A percentile compares a stretch with the other conserved stretches of the same genome.
Evolutionary conservation across 2,329 filamentous ascomycete species (phyloP).

Genomic region (Xenoacremonium recifei): DNA sequence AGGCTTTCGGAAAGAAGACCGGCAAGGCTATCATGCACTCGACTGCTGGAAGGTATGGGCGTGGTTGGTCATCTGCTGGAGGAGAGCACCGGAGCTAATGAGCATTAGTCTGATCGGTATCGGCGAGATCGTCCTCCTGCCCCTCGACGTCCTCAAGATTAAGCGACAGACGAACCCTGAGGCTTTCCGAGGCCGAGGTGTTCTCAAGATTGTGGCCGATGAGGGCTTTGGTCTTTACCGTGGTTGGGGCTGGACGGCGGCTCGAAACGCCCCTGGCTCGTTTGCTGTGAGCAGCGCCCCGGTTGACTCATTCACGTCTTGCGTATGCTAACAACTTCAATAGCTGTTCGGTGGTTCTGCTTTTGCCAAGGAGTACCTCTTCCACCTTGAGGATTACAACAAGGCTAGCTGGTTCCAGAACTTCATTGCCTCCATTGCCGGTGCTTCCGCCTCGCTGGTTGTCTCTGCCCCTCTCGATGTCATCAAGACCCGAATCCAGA

Average conservation of each 20-base stretch:
- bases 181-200: constrained; percentile 89
- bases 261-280: constrained; percentile 92
- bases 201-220: constrained; percentile 85
- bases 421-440: constrained; percentile 93
- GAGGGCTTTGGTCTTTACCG: constrained; percentile 95
- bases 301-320: background rate
- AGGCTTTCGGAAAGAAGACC: constrained; percentile 90
- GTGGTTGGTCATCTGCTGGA: background rate
- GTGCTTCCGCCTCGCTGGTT: constrained; percentile 90
- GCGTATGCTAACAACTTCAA: constrained; percentile 14
- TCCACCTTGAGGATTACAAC: constrained; percentile 91
- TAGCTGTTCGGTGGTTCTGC: constrained; percentile 96
- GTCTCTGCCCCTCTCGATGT: constrained; percentile 97
- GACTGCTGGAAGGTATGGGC: constrained; percentile 76
- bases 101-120: constrained; percentile 79
- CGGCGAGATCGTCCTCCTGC: constrained; percentile 92
- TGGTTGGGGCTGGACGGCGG: constrained; percentile 96
- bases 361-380: constrained; percentile 96
- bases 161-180: constrained; percentile 99
- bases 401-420: constrained; percentile 91
- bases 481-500: constrained; percentile 98
- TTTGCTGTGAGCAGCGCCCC: constrained; percentile 76
- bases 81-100: background rate
- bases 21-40: constrained; percentile 99
- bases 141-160: constrained; percentile 97